Evolutionary conservation across 2,329 filamentous ascomycete genomes (phyloP).

Genomic region (Graphilbum ipis-grandicollis): DNA sequence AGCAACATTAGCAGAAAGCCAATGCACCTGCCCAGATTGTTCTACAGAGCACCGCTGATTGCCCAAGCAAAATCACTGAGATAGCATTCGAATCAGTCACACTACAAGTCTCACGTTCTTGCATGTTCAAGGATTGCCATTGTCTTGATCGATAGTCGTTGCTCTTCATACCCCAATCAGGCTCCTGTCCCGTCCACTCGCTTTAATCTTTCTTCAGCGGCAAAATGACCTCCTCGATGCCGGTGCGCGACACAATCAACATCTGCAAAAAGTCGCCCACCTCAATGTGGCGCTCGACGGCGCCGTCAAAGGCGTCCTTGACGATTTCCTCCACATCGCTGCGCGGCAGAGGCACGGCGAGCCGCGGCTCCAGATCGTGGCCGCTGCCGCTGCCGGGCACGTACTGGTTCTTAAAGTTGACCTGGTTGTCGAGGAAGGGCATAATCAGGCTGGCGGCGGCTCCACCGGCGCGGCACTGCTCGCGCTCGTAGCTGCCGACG

Average conservation of each 20-base stretch:
- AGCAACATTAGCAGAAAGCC: too few relatives aligned
- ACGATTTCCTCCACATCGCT: constrained; percentile 71
- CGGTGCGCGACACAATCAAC: constrained; percentile 75
- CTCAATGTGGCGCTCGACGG: constrained; percentile 97
- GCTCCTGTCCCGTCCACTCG: too few relatives aligned
- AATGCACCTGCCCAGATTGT: too few relatives aligned
- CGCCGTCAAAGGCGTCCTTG: constrained; percentile 94
- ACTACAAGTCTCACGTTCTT: too few relatives aligned
- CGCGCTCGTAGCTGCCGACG: constrained; percentile 91
- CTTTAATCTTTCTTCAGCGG: constrained; percentile 77
- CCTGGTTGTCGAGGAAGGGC: constrained; percentile 98
- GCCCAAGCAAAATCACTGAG: too few relatives aligned
- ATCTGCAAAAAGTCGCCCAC: constrained; percentile 94
- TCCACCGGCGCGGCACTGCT: constrained; percentile 87
- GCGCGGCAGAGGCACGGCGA: constrained; percentile 51
- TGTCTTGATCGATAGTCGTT: too few relatives aligned
- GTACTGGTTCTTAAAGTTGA: constrained; percentile 99
- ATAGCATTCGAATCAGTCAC: too few relatives aligned
- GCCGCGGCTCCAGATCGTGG: constrained; percentile 58
- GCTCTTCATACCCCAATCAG: too few relatives aligned
- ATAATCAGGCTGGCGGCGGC: constrained; percentile 91
- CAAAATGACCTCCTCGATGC: constrained; percentile 70
- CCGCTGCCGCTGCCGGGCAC: constrained; percentile 71
- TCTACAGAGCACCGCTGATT: too few relatives aligned
- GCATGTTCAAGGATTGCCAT: too few relatives aligned